A percentile compares a stretch with the other conserved stretches of the same genome.
Evolutionary conservation across 2,329 filamentous ascomycete genomes (phyloP).

Genomic region (Colletotrichum scovillei): DNA sequence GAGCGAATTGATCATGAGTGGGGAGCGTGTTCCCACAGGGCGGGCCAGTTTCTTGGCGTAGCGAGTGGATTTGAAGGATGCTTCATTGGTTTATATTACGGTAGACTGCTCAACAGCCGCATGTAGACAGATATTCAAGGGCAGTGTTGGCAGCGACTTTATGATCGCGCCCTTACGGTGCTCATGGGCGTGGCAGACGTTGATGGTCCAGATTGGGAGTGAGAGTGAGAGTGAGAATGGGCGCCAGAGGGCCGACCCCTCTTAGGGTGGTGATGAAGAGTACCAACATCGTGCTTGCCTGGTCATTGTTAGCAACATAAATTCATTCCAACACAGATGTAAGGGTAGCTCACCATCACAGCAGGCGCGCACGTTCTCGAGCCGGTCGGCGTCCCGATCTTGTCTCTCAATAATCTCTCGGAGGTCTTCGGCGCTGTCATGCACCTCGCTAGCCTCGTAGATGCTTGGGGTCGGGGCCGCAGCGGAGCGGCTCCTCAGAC

Average conservation of each 20-base stretch:
- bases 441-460: constrained; percentile 71
- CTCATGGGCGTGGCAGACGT: constrained; percentile 47
- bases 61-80: constrained; percentile 28
- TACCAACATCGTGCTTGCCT: constrained; percentile 82
- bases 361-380: constrained; percentile 97
- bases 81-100: constrained; percentile 31
- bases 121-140: constrained; percentile 16
- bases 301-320: constrained; percentile 39
- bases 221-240: constrained; percentile 49
- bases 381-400: constrained; percentile 78
- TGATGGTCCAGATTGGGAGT: constrained; percentile 49
- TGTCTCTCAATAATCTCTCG: constrained; percentile 82
- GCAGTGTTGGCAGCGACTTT: constrained; percentile 21
- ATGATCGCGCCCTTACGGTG: constrained; percentile 50
- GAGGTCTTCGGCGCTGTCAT: constrained; percentile 86
- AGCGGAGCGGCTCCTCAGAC: constrained; percentile 63
- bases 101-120: constrained; percentile 23
- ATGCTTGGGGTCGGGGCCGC: constrained; percentile 59
- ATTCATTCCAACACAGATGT: not conserved
- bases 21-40: constrained; percentile 14
- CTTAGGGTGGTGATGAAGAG: constrained; percentile 61
- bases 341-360: constrained; percentile 84
- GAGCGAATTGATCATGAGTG: constrained; percentile 36
- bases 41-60: constrained; percentile 16
- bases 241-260: constrained; percentile 52